Evolutionary conservation across 2,329 filamentous ascomycete genomes (phyloP).

Genomic region (Xylariaceae sp.): DNA sequence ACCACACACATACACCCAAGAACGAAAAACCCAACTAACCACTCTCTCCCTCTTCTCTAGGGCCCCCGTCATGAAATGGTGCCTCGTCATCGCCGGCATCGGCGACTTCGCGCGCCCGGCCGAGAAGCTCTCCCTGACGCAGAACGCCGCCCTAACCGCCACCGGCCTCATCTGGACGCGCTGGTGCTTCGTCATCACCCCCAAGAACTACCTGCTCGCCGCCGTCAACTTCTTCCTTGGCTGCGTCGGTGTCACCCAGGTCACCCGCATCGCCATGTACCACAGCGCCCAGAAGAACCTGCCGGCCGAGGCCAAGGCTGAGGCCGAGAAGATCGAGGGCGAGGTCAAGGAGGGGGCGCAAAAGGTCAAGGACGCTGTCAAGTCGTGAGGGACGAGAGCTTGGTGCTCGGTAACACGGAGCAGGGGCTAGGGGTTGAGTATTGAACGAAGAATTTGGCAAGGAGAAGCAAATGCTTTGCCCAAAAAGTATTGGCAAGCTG

Average conservation of each 20-base stretch:
- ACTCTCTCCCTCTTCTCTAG: slow-evolving; percentile 37
- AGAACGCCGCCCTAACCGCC: slow-evolving; percentile 84
- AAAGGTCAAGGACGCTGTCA: slow-evolving; percentile 6
- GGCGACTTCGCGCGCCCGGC: slow-evolving; percentile 88
- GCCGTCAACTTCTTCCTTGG: slow-evolving; percentile 98
- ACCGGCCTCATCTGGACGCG: slow-evolving; percentile 97
- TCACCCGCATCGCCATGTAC: slow-evolving; percentile 69
- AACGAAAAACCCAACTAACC: not conserved
- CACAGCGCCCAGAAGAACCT: slow-evolving; percentile 49
- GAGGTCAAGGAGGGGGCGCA: too few relatives aligned
- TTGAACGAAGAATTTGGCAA: too few relatives aligned
- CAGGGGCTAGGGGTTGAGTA: too few relatives aligned
- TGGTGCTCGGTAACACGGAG: too few relatives aligned
- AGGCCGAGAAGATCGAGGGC: slow-evolving; percentile 4
- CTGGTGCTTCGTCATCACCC: slow-evolving; percentile 97
- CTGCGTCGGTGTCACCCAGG: slow-evolving; percentile 78
- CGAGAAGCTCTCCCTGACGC: slow-evolving; percentile 86
- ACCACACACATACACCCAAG: too few relatives aligned
- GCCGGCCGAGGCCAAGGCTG: not conserved
- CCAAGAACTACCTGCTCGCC: slow-evolving; percentile 89
- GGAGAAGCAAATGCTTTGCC: too few relatives aligned
- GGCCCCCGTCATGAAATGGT: slow-evolving; percentile 98
- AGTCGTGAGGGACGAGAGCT: slow-evolving; percentile 3
- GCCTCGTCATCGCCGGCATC: slow-evolving; percentile 84
- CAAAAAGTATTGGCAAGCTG: too few relatives aligned